Evolutionary conservation across 2,329 filamentous ascomycete genomes (phyloP).

Genomic region (Xylaria arbuscula): DNA sequence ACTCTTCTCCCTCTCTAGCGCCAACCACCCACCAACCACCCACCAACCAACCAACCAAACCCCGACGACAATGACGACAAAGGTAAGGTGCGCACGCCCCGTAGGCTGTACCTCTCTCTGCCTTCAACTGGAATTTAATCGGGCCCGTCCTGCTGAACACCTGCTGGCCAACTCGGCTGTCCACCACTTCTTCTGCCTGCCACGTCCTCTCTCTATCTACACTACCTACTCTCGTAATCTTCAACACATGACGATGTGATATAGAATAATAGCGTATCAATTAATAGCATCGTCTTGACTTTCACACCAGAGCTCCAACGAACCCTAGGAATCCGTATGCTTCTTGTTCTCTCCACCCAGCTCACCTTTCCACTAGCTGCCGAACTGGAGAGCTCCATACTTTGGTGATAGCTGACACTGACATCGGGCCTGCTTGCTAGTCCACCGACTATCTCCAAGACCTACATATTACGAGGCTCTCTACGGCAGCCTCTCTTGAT

Average conservation of each 20-base stretch:
- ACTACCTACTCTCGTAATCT: background rate
- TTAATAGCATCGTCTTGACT: background rate
- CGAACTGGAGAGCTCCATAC: background rate
- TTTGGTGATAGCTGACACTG: background rate
- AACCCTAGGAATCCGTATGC: constrained; percentile 17
- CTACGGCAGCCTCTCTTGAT: background rate
- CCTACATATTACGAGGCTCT: background rate
- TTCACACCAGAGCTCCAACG: background rate
- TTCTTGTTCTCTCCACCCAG: background rate
- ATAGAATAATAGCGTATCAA: constrained; percentile 3
- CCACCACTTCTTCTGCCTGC: background rate
- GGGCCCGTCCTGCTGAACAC: constrained; percentile 1
- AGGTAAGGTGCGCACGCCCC: too few species aligned
- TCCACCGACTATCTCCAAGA: constrained; percentile 16
- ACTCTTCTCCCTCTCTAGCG: background rate
- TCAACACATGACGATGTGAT: constrained; percentile 16
- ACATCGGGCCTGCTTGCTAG: background rate
- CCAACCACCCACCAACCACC: background rate
- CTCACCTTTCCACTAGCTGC: background rate
- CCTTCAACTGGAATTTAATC: background rate
- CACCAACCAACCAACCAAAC: constrained; percentile 2
- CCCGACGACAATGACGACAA: constrained; percentile 10
- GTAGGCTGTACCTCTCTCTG: background rate
- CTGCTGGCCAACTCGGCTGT: background rate
- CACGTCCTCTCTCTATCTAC: background rate